phyloP scores from a whole-genome alignment of 2,329 filamentous ascomycete species.

The Thelonectria olida region DNA sequence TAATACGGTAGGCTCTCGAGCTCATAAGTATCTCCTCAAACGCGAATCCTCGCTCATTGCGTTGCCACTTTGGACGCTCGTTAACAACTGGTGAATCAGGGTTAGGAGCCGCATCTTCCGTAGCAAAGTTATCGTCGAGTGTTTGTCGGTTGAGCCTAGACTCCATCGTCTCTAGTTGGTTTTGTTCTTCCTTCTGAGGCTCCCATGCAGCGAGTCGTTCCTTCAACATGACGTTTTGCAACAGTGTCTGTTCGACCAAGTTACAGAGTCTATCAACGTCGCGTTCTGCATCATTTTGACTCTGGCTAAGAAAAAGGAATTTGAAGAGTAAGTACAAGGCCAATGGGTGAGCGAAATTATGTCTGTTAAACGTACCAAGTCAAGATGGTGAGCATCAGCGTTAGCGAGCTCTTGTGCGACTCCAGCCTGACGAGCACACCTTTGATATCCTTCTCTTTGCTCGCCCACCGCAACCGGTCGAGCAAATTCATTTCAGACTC shows the following conservation, averaged over 20 bases:
- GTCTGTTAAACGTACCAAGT: conserved; percentile 1
- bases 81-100: not conserved
- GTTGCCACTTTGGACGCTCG: conserved; percentile 8
- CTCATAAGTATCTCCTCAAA: conserved; percentile 20
- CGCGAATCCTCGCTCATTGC: not conserved
- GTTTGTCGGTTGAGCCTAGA: not conserved
- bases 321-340: not conserved
- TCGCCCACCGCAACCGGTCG: conserved; percentile 6
- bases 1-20: conserved; percentile 11
- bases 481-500: conserved; percentile 1
- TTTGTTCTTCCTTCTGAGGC: not conserved
- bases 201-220: not conserved
- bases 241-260: conserved; percentile 7
- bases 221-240: not conserved
- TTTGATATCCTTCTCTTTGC: conserved; percentile 16
- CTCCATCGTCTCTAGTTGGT: not conserved
- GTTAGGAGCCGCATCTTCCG: not conserved
- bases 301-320: not conserved
- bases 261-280: conserved; percentile 15
- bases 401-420: conserved; percentile 20
- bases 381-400: conserved; percentile 17
- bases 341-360: not conserved
- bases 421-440: conserved; percentile 11
- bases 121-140: not conserved
- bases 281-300: conserved; percentile 17